A percentile compares a stretch with the other conserved stretches of the same genome.
phyloP scores from a whole-genome alignment of 2,329 filamentous ascomycete genomes.

The Diplodia sapinea region DNA sequence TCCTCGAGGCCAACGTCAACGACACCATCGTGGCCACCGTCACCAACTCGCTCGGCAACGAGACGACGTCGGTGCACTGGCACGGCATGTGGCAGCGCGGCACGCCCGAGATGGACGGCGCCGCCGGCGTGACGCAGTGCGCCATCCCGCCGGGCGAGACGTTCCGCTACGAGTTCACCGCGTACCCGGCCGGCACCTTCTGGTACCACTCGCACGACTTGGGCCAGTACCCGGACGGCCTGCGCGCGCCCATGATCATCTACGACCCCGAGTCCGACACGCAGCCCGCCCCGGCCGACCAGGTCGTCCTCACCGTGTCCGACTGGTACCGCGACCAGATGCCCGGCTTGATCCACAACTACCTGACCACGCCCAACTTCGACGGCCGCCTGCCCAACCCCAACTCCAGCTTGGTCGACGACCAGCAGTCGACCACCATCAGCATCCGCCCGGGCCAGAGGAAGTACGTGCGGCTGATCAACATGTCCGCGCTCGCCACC shows the following conservation, averaged over 20 bases:
- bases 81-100: slow-evolving; percentile 75
- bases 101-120: slow-evolving; percentile 73
- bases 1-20: slow-evolving; percentile 64
- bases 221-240: slow-evolving; percentile 73
- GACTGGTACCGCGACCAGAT: slow-evolving; percentile 72
- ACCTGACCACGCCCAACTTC: slow-evolving; percentile 51
- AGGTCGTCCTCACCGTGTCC: slow-evolving; percentile 68
- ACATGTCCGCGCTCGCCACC: slow-evolving; percentile 69
- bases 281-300: slow-evolving; percentile 60
- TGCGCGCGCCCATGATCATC: slow-evolving; percentile 68
- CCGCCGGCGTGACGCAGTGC: slow-evolving; percentile 69
- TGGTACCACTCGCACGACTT: slow-evolving; percentile 78
- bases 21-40: slow-evolving; percentile 65
- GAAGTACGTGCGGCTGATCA: slow-evolving; percentile 72
- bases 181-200: slow-evolving; percentile 65
- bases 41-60: slow-evolving; percentile 65
- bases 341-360: slow-evolving; percentile 53
- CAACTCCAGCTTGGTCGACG: slow-evolving; percentile 71
- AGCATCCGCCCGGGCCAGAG: slow-evolving; percentile 69
- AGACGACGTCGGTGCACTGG: slow-evolving; percentile 69
- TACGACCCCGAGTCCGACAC: slow-evolving; percentile 58
- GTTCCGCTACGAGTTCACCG: slow-evolving; percentile 73
- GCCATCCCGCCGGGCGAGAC: slow-evolving; percentile 66
- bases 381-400: slow-evolving; percentile 68
- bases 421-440: slow-evolving; percentile 66